Evolutionary conservation across 1,284 basidiomycete species (phyloP), one percentile per base, ranked within the genome.

Genomic region (Irpex sp.): DNA sequence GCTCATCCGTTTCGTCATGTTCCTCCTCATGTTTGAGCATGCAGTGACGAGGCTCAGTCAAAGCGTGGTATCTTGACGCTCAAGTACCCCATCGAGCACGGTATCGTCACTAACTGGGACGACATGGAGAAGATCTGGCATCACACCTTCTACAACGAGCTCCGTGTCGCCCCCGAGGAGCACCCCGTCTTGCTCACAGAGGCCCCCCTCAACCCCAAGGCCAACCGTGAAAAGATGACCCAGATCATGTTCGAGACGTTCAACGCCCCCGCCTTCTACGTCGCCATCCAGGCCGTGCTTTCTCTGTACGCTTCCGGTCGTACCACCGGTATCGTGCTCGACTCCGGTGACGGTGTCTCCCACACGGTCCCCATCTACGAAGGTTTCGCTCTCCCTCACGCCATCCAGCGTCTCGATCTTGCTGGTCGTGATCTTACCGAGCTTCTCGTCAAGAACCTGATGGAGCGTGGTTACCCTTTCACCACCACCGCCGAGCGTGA

Each of bases 231-330:
- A 83, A 95, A 95, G 86, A 95, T 95, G 93, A 95, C 93, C 66
- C 93, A 95, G 81, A 95, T 95, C 84, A 95, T 95, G 92, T 97
- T 97, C 78, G 94, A 97, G 84, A 96, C 94, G 55, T 96, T 97
- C 87, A 96, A 95, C 79, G 88, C 87, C 4, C 94, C 94, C 61
- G 94, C 94, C 15, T 95, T 96, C 84, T 95, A 95, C 83, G 93
- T 95, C 69, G 86, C 92, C 63, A 95, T 95, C 78, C 94, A 96
- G 81, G 94, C 94, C 76, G 94, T 95, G 62, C 85, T 97, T 50
- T 95, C 93, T 46, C 85, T 96, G 61, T 96, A 95, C 79, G 93
- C 94, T 39, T 96, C 93, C 63, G 94, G 94, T 81, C 92, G 94
- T 79, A 88, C 86, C 46, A 96, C 94, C 58, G 94, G 93, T 90